Evolutionary conservation across 305 asterid genomes (phyloP).

Genomic region (Fraxinus nigra): DNA sequence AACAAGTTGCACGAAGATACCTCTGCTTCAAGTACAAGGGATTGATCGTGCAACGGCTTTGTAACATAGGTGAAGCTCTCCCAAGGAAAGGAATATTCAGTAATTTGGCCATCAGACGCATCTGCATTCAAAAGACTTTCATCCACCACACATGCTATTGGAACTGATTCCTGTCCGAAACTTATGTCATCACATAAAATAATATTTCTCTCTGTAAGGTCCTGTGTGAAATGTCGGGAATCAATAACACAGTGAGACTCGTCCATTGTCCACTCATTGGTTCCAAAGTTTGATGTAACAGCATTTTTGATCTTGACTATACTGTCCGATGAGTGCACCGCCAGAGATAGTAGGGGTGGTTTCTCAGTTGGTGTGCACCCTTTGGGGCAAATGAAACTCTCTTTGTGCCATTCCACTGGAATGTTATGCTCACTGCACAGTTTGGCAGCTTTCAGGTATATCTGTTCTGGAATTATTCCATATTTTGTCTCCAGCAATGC

Average conservation of each 20-base stretch:
- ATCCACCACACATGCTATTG: constrained; percentile 91
- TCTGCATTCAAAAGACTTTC: constrained; percentile 84
- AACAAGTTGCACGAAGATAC: constrained; percentile 38
- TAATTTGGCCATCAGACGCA: constrained; percentile 67
- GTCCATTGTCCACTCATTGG: constrained; percentile 82
- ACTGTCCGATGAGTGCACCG: constrained; percentile 43
- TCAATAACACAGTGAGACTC: constrained; percentile 87
- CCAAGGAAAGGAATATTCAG: constrained; percentile 77
- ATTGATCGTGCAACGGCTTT: constrained; percentile 66
- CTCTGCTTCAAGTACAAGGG: constrained; percentile 63
- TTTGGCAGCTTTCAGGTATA: constrained; percentile 87
- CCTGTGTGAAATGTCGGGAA: constrained; percentile 74
- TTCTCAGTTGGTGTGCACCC: constrained; percentile 54
- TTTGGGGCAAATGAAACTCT: constrained; percentile 70
- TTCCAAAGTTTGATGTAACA: constrained; percentile 32
- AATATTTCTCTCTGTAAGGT: constrained; percentile 73
- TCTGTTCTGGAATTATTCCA: constrained; percentile 68
- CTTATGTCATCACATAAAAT: constrained; percentile 91
- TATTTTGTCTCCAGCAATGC: constrained; percentile 65
- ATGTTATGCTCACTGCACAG: constrained; percentile 90
- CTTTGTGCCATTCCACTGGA: constrained; percentile 80
- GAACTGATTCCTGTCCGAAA: constrained; percentile 83
- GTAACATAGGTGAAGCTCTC: constrained; percentile 86
- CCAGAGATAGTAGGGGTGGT: constrained; percentile 40
- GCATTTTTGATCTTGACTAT: constrained; percentile 34